Evolutionary conservation across 257 asterid species (phyloP), one percentile per base, ranked within the genome.

Genomic region (Primulina eburnea): DNA sequence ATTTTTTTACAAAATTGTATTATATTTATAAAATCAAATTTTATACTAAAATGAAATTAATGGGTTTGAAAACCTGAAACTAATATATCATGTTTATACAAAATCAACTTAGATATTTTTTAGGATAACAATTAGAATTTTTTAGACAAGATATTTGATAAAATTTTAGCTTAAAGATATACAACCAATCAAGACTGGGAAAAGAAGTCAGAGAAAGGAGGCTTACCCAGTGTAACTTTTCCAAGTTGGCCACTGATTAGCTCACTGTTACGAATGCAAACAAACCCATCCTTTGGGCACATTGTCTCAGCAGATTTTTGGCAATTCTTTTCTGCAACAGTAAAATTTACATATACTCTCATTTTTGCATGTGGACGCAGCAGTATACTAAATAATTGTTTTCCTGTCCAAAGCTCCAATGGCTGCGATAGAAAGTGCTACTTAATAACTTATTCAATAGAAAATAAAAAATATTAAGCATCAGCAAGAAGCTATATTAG

Each of bases 161-260:
- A 0, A 43, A 43, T 3, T 1, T 47, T 47, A 47, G 56, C 7
- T 47, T 47, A 47, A 2, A 4, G 20, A 47, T 16, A 47, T 16
- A 47, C 56, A 47, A 16, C 56, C 56, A 47, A 7, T 5, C 56
- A 4, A 14, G 29, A 10, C 17, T 14, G 24, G 40, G 57, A 68
- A 58, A 62, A 72, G 65, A 58, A 53, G 66, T 60, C 65, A 33
- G 24, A 32, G 30, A 67, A 58, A 74, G 16, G 68, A 73, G 35
- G 78, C 92, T 71, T 67, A 90, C 99, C 99, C 81, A 93, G 76
- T 33, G 99, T 89, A 80, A 92, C 97, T 85, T 93, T 93, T 60
- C 99, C 99, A 77, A 93, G 92, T 79, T 93, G 99, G 67, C 97
- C 97, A 43, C 96, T 89, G 62, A 93, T 87, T 75, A 93, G 85